Percentiles rank a stretch among this genome's conserved stretches.
These are phyloP conservation scores for Xylaria acuta DNA, from an alignment of 495 filamentous ascomycete species.

Conservation along the genomic window DNA sequence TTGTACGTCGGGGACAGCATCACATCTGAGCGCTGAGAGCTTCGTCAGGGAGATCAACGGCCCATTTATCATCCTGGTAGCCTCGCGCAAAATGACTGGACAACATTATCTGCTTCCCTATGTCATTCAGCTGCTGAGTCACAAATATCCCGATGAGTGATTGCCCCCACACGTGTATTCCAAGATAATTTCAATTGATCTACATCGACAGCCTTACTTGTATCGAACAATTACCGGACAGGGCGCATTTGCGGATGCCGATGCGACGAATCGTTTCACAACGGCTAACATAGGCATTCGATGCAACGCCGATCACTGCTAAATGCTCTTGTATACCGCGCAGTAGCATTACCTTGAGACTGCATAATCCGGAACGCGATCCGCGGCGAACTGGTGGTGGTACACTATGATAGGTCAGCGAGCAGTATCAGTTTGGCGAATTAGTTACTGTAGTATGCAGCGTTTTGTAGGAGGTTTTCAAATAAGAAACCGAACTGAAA, in stretches of 20 bases:
- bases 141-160: neutral
- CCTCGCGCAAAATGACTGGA: constrained; percentile 11
- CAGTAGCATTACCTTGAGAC: neutral
- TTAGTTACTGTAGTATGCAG: neutral
- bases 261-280: constrained; percentile 13
- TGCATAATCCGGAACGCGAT: neutral
- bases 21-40: neutral
- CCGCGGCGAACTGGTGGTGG: constrained; percentile 16
- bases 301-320: constrained; percentile 13
- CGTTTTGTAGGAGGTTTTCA: neutral
- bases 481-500: neutral
- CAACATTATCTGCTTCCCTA: neutral
- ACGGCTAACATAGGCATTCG: neutral
- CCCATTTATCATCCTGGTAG: constrained; percentile 3
- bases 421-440: neutral
- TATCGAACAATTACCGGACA: constrained; percentile 1
- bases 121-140: neutral
- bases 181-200: constrained; percentile 3
- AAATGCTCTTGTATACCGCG: neutral
- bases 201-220: constrained; percentile 13
- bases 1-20: neutral
- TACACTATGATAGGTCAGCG: neutral
- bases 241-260: constrained; percentile 13
- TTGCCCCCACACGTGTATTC: neutral
- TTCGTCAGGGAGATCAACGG: neutral